Percentiles rank a stretch among this genome's conserved stretches.
These are phyloP conservation scores for Penicillium sp. DNA, from an alignment of 2,329 filamentous ascomycete genomes.

Conservation along the genomic window DNA sequence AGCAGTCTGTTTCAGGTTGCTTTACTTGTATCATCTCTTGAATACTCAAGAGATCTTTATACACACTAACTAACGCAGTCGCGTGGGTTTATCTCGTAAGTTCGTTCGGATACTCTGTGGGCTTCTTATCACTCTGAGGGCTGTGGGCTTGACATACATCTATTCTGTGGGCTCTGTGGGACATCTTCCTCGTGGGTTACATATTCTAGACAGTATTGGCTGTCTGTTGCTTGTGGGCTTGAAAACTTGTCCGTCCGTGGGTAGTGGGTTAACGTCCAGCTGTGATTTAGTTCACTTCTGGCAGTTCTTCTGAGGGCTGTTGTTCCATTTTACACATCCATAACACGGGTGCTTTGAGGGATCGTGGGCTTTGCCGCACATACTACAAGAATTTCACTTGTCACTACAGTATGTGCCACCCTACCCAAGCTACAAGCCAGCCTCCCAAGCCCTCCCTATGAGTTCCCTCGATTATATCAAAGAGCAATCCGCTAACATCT, in stretches of 20 bases:
- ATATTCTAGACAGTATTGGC: conserved; percentile 42
- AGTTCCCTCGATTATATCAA: not conserved
- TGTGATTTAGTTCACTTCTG: conserved; percentile 35
- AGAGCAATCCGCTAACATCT: conserved; percentile 18
- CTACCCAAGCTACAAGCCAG: conserved; percentile 11
- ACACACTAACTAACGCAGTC: conserved; percentile 32
- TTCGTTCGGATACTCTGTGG: conserved; percentile 40
- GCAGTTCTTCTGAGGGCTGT: conserved; percentile 28
- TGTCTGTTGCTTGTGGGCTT: conserved; percentile 46
- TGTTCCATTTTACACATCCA: conserved; percentile 24
- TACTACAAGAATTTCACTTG: conserved; percentile 20
- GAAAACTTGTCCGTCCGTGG: conserved; percentile 40
- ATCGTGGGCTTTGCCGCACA: conserved; percentile 39
- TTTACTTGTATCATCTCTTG: conserved; percentile 8
- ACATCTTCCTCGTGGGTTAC: conserved; percentile 42
- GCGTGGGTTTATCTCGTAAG: conserved; percentile 35
- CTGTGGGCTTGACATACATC: conserved; percentile 44
- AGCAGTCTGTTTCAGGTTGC: conserved; percentile 17
- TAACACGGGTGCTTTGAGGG: conserved; percentile 38
- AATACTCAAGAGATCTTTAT: conserved; percentile 10
- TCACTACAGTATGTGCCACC: conserved; percentile 13
- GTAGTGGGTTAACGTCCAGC: conserved; percentile 40
- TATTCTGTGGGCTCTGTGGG: conserved; percentile 43
- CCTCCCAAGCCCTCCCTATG: conserved; percentile 4
- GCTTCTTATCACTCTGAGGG: conserved; percentile 40